Base-by-base conservation (phyloP, 2,329 filamentous ascomycete species). In the Aspergillus carbonarius region DNA sequence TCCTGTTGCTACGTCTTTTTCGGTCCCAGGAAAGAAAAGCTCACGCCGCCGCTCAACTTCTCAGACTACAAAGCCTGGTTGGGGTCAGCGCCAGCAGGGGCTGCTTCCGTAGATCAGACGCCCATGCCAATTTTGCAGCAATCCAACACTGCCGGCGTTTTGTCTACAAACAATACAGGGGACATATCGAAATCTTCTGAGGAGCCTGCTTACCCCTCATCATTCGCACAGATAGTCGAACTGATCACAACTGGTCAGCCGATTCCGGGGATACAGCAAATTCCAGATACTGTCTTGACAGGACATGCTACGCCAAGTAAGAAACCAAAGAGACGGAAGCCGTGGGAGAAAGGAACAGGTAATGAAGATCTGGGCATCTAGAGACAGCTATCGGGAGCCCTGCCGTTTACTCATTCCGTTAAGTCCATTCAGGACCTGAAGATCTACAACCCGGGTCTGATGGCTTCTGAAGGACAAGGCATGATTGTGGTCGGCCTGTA, bases 221-320 rank as follows among this genome's bases (percentile, higher is more conserved):
- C 87, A 1, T 96, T 97, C 74, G 88, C 90, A 7, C 87, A 93
- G 64, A 92, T 97, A 61, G 88, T 96, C 56, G 89, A 91, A 68
- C 84, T 96, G 55, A 90, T 97, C 55, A 90, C 91, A 23, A 88
- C 86, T 27, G 92, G 92, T 54, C 87, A 91, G 66, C 88, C 90
- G 0, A 89, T 97, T 44, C 92, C 92, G 1, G 93, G 93, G 0
- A 96, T 97, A 69, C 87, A 88, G 66, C 86, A 96, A 63, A 93
- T 97, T 54, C 92, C 93, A 4, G 85, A 91, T 65, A 95, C 88
- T 0, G 80, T 96, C 5, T 80, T 93, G 18, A 82, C 86, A 55
- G 88, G 89, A 4, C 84, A 91, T 60, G 88, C 89, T 60, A 83
- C 83, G 20, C 73, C 80, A 51, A 79, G 81, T 55, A 79, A 77